Base-by-base conservation (phyloP, 306 rosid genomes). In the Luffa acutangula region DNA sequence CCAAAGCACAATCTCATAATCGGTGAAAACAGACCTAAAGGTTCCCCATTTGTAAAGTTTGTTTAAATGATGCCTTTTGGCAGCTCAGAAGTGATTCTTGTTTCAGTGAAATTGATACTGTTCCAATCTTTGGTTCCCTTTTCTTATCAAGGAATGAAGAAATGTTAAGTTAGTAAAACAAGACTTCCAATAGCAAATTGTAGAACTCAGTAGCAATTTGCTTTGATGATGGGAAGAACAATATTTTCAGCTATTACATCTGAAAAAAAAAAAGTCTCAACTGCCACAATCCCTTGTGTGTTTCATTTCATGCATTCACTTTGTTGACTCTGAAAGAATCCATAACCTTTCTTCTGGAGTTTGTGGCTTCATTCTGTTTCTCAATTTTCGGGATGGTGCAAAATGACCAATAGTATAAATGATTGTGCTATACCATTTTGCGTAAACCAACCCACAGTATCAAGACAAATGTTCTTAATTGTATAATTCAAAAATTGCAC, bases 241-340 rank as follows among this genome's bases (percentile, higher is more conserved):
- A 71, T 46, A 2, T 46, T 13, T 25, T 71, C 39, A 71, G 57
- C 56, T 10, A 70, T 11, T 70, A 45, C 54, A 70, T 11, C 36
- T 37, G 78, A 63, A 34, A 9, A n/a, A 25, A 25, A 25, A 43
- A 18, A 66, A 51, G 53, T 70, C 62, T 41, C 41, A 37, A 52
- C 64, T 59, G 57, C 65, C 46, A 67, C 62, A 25, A 25, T 53
- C 3, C 62, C 6, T 51, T 25, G 9, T 21, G 78, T 34, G n/a
- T n/a, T 57, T n/a, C 33, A n/a, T 37, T 65, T 81, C 54, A 84
- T 54, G 51, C 85, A 56, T 73, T 45, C 80, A 89, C 79, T 91
- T 89, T 91, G 91, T 87, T 91, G n/a, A 91, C 98, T 56, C 97
- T 85, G 79, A 95, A 95, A 4, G 98, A 92, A 58, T 90, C 91